These are phyloP conservation scores for Coemansia sp. DNA, from an alignment of 192 early-diverging fungal species.

Conservation along the genomic window DNA sequence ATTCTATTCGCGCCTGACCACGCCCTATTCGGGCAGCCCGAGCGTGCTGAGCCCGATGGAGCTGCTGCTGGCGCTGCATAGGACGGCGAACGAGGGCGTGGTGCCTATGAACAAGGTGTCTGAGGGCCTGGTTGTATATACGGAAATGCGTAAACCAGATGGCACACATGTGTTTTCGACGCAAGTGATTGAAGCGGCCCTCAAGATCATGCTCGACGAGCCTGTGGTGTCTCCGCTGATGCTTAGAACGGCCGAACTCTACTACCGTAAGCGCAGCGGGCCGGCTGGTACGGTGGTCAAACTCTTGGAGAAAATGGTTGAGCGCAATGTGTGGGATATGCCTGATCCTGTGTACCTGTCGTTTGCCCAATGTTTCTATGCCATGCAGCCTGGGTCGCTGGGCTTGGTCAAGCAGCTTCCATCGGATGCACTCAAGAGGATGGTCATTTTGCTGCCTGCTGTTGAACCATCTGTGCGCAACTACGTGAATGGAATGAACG, in stretches of 20 bases:
- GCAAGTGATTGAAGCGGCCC: constrained; percentile 24
- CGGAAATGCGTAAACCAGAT: constrained; percentile 20
- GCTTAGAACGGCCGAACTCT: constrained; percentile 36
- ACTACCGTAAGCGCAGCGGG: constrained; percentile 18
- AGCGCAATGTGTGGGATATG: constrained; percentile 49
- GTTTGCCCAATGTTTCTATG: constrained; percentile 24
- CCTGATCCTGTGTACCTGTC: constrained; percentile 14
- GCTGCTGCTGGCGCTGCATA: constrained; percentile 46
- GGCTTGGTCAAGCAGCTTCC: constrained; percentile 38
- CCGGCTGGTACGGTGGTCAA: constrained; percentile 30
- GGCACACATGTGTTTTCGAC: constrained; percentile 28
- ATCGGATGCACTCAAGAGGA: constrained; percentile 22
- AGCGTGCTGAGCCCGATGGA: constrained; percentile 51
- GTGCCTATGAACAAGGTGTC: background rate
- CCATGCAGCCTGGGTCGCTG: constrained; percentile 39
- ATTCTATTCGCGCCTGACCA: constrained; percentile 36
- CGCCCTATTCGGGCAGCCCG: constrained; percentile 28
- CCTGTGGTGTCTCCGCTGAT: constrained; percentile 35
- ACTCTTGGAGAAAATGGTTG: constrained; percentile 29
- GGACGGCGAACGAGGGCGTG: background rate
- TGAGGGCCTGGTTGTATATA: constrained; percentile 14
- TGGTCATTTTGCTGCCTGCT: constrained; percentile 19
- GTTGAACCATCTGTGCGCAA: constrained; percentile 14
- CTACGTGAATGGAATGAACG: constrained; percentile 46
- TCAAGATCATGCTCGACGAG: constrained; percentile 37